phyloP scores from a whole-genome alignment of 257 asterid genomes.

The Jacaranda mimosifolia region DNA sequence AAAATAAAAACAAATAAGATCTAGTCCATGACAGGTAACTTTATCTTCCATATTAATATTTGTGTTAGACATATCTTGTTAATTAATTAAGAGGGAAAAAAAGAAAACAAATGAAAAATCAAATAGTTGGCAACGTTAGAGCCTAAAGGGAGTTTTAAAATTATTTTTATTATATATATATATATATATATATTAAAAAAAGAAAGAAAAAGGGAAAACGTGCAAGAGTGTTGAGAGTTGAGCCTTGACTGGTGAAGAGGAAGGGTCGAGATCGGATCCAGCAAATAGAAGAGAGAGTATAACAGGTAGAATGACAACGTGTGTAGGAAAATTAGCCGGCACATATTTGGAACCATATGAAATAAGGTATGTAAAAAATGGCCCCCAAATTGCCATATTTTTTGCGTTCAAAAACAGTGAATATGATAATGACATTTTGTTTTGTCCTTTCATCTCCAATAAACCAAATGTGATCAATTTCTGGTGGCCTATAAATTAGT shows the following conservation, averaged over 20 bases:
- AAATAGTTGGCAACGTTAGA: no score
- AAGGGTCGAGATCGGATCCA: conserved; percentile 34
- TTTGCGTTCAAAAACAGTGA: background rate
- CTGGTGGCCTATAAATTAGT: conserved; percentile 31
- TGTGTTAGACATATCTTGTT: no score
- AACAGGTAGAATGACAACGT: background rate
- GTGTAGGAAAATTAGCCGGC: conserved; percentile 32
- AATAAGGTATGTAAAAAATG: background rate
- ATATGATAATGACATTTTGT: background rate
- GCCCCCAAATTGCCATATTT: conserved; percentile 11
- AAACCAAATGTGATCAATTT: background rate
- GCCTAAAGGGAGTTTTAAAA: no score
- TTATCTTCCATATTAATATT: no score
- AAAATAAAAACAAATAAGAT: no score
- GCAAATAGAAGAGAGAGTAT: conserved; percentile 15
- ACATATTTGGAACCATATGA: background rate
- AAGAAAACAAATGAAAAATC: no score
- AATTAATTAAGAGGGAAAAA: background rate
- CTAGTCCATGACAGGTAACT: no score
- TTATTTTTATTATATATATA: no score
- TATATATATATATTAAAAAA: no score
- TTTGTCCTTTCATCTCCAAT: background rate
- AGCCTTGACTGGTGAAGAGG: background rate
- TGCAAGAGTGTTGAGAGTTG: background rate
- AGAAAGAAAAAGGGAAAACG: background rate